Base-by-base conservation (phyloP, 1,139 yeast genomes). In the Blastobotrys capitulatus region DNA sequence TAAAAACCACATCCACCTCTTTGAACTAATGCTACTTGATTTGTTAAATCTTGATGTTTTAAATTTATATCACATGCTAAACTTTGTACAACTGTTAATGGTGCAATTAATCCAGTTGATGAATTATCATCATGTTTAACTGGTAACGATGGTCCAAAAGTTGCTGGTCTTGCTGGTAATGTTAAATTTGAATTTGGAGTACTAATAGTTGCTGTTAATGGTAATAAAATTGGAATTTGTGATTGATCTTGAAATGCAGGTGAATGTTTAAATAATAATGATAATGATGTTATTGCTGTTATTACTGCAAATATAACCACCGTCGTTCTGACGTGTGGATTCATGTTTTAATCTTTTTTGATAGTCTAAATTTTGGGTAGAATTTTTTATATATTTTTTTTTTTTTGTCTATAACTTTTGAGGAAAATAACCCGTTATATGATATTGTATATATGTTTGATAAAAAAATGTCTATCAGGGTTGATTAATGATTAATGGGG, bases 1-100 rank as follows among this genome's bases (percentile, higher is more conserved):
- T 63, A 67, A 47, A 71, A 67, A 25, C 69, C 62, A 59, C 75
- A 71, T 6, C 63, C 68, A 19, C 75, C 76, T 2, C 73, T 62
- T 43, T 52, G 49, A 12, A 72, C 72, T 43, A 70, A 54, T 6
- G 70, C 73, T 35, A 70, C 60, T 37, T 59, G 54, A 46, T 59
- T 65, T 19, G 60, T 54, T 31, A 58, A 52, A 27, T 55, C 62
- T 42, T 52, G 58, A 20, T 50, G 44, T 46, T 50, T 56, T 15
- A 52, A 49, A 37, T 35, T 50, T 34, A 40, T 36, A 15, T 51
- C 49, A 43, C 62, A 57, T 10, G 58, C 64, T 31, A 56, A 48
- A 27, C 60, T 54, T 18, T 46, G 31, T 2, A 60, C 62, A 15
- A 55, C 56, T 16, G 51, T 43, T 12, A 62, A 22, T 13, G 55